A percentile compares a stretch with the other conserved stretches of the same genome.
Conservation (phyloP, 352 stramenopile species). For the Globisporangium emineosum region DNA sequence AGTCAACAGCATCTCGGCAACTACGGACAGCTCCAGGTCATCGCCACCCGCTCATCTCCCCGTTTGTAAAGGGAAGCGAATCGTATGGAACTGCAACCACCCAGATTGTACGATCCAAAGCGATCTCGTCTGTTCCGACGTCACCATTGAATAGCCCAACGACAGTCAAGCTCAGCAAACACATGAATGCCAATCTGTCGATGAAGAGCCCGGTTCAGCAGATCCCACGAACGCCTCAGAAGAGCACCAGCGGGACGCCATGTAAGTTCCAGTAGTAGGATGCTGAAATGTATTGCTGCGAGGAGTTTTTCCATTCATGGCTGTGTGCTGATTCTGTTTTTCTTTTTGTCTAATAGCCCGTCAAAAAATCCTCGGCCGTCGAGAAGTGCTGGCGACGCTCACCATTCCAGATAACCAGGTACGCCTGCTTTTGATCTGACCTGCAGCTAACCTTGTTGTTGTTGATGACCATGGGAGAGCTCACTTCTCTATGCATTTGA, state of each 20-base stretch:
- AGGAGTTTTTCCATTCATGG: not conserved
- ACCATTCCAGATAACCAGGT: constrained; percentile 23
- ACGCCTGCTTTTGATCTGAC: not conserved
- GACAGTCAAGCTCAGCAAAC: constrained; percentile 29
- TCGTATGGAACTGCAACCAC: not conserved
- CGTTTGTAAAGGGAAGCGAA: constrained; percentile 13
- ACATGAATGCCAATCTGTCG: constrained; percentile 35
- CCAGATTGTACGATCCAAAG: constrained; percentile 1
- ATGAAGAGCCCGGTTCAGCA: constrained; percentile 31
- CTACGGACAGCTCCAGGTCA: constrained; percentile 4
- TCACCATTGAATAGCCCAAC: constrained; percentile 40
- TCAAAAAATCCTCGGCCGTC: constrained; percentile 19
- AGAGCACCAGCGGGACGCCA: constrained; percentile 10
- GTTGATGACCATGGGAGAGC: no score
- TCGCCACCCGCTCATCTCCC: constrained; percentile 13
- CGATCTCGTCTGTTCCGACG: constrained; percentile 13
- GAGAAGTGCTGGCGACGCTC: constrained; percentile 29
- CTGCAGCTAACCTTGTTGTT: not conserved
- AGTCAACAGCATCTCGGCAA: not conserved
- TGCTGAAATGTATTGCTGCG: not conserved
- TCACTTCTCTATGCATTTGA: not conserved
- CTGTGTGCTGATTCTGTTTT: not conserved
- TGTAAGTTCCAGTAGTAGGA: constrained; percentile 3
- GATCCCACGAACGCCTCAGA: constrained; percentile 9
- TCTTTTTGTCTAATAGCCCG: constrained; percentile 10